Evolutionary conservation across 1,284 basidiomycete species (phyloP), one percentile per base, ranked within the genome.

Genomic region (Ganoderma meredithae): DNA sequence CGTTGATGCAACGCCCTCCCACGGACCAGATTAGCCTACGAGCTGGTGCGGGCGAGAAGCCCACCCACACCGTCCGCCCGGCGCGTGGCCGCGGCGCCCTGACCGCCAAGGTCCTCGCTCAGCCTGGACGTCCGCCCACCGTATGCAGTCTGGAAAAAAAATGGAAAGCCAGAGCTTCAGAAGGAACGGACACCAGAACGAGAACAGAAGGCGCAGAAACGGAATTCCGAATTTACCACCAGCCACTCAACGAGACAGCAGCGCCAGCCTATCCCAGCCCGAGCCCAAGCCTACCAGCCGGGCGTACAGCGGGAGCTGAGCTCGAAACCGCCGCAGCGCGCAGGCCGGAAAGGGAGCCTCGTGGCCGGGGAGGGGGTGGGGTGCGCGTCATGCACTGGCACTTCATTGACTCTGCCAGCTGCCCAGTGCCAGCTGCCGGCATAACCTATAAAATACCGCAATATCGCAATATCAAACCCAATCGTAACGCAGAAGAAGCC

Each of bases 381-480:
- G 36, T 36, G 36, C 36, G 36, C 36, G 36, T 36, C 36, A 36
- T 36, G 36, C 36, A 6, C 36, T 36, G 36, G 36, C 36, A 9
- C 7, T 9, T 6, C 36, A 36, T 36, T 6, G 36, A 36, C 36
- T 36, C 36, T 36, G 36, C 36, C 27, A 31, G 27, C 27, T 31
- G 27, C 27, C 27, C 27, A 31, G 3, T 31, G 27, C 36, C 36
- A 36, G 36, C 2, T 36, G 36, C 36, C 36, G 36, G 36, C 36
- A 36, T 36, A 47, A 19, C 19, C 44, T n/a, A 19, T n/a, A n/a
- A n/a, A n/a, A n/a, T n/a, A n/a, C n/a, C n/a, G n/a, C 44, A 44
- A 17, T 19, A 19, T 19, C n/a, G 62, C 59, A 59, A 60, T 70
- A 75, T 75, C 75, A 74, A 76, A 76, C 72, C 63, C 69, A 67